These are phyloP conservation scores for Sphaerulina populicola DNA, from an alignment of 2,329 filamentous ascomycete species.

Conservation along the genomic window DNA sequence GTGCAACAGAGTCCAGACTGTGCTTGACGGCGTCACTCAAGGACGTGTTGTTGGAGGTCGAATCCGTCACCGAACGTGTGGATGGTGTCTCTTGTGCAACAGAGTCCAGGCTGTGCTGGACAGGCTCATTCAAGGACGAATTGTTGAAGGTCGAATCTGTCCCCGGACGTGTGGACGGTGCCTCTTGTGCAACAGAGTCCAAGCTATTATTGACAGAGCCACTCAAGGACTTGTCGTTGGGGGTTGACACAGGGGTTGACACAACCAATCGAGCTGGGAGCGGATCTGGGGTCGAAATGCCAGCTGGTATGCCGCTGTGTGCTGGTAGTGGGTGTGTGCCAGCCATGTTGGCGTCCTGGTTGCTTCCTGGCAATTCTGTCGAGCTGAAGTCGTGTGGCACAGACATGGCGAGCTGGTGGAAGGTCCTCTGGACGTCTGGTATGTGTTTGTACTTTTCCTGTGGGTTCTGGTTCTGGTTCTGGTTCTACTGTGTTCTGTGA, in stretches of 20 bases:
- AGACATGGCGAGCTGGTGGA: conserved; percentile 1
- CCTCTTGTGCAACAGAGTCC: conserved; percentile 4
- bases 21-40: conserved; percentile 6
- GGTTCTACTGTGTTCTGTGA: no score
- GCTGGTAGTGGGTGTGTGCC: conserved; percentile 5
- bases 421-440: no score
- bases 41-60: no score
- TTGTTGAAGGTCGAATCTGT: neutral
- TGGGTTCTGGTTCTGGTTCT: neutral
- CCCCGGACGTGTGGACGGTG: conserved; percentile 4
- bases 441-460: neutral
- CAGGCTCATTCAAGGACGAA: neutral
- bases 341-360: conserved; percentile 9
- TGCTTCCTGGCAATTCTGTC: neutral
- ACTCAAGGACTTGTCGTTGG: neutral
- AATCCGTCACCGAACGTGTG: conserved; percentile 7
- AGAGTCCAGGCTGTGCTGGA: conserved; percentile 9
- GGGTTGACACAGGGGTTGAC: no score
- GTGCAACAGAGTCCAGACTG: conserved; percentile 6
- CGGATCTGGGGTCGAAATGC: neutral
- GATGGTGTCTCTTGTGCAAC: conserved; percentile 4
- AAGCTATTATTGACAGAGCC: conserved; percentile 9
- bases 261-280: neutral
- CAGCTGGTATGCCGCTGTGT: conserved; percentile 3
- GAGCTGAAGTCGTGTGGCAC: neutral